Evolutionary conservation across 78 protist species (phyloP).

Genomic region (Cavenderia fasciculata): DNA sequence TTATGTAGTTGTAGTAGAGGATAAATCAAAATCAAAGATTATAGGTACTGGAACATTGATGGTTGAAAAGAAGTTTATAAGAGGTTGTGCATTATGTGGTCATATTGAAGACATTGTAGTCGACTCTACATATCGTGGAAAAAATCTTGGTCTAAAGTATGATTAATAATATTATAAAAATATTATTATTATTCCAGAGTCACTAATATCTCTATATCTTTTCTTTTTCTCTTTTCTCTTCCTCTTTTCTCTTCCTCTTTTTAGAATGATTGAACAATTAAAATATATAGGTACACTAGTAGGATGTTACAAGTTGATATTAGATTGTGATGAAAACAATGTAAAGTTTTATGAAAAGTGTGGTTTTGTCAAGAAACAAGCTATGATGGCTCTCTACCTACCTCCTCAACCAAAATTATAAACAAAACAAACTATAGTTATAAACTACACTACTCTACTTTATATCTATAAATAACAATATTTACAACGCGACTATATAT

Average conservation of each 20-base stretch:
- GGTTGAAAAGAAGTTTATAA: constrained; percentile 84
- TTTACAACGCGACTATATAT: too few species aligned
- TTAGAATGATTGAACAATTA: constrained; percentile 75
- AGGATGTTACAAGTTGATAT: constrained; percentile 85
- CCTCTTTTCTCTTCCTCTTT: too few species aligned
- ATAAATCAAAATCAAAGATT: constrained; percentile 14
- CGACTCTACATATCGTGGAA: constrained; percentile 62
- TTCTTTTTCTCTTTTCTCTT: background rate
- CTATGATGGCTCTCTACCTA: constrained; percentile 52
- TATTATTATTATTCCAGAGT: too few species aligned
- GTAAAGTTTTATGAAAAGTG: constrained; percentile 81
- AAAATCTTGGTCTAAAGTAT: constrained; percentile 70
- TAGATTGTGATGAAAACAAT: constrained; percentile 83
- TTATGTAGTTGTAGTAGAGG: constrained; percentile 77
- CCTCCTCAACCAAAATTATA: constrained; percentile 33
- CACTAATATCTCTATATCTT: background rate
- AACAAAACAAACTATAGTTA: too few species aligned
- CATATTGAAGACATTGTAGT: constrained; percentile 92
- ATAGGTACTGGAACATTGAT: constrained; percentile 79
- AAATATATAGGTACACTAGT: constrained; percentile 20
- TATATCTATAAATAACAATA: too few species aligned
- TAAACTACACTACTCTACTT: too few species aligned
- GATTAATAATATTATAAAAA: background rate
- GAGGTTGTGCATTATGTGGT: constrained; percentile 68
- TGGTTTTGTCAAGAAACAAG: constrained; percentile 65